These are phyloP conservation scores for Mortierella sp. DNA, from an alignment of 371 early-diverging fungal genomes.

Conservation along the genomic window DNA sequence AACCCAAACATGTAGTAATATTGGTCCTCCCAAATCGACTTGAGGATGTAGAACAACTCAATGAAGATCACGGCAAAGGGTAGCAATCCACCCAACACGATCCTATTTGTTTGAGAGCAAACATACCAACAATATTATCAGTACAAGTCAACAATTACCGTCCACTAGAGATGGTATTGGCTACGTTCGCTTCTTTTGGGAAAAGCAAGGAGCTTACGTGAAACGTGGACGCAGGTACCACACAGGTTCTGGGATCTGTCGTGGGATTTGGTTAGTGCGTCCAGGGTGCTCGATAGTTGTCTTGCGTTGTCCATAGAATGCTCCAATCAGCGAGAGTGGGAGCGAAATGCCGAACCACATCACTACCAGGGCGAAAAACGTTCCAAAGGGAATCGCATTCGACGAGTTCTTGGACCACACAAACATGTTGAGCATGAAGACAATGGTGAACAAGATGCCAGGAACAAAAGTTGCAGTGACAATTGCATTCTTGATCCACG, in stretches of 20 bases:
- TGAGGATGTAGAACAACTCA: slow-evolving; percentile 90
- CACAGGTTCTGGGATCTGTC: slow-evolving; percentile 89
- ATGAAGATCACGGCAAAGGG: slow-evolving; percentile 94
- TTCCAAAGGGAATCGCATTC: slow-evolving; percentile 84
- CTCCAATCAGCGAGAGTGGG: slow-evolving; percentile 79
- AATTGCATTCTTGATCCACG: slow-evolving; percentile 79
- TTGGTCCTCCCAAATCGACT: slow-evolving; percentile 91
- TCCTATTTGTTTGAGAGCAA: slow-evolving; percentile 39
- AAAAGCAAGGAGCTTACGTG: slow-evolving; percentile 46
- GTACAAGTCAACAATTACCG: no score
- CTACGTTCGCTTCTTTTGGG: no score
- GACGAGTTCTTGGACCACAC: slow-evolving; percentile 81
- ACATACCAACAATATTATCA: no score
- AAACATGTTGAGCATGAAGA: slow-evolving; percentile 77
- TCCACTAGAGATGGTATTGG: no score
- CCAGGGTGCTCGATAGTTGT: slow-evolving; percentile 82
- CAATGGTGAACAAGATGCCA: slow-evolving; percentile 54
- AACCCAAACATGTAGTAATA: slow-evolving; percentile 94
- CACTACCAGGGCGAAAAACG: slow-evolving; percentile 77
- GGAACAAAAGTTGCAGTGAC: slow-evolving; percentile 66
- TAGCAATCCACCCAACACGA: slow-evolving; percentile 84
- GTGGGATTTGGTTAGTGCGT: slow-evolving; percentile 92
- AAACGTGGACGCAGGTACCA: slow-evolving; percentile 69
- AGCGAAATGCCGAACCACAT: slow-evolving; percentile 82
- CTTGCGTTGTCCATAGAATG: slow-evolving; percentile 80